Evolutionary conservation across 805 yeast genomes (phyloP).

Genomic region (Metschnikowia vanudenii): DNA sequence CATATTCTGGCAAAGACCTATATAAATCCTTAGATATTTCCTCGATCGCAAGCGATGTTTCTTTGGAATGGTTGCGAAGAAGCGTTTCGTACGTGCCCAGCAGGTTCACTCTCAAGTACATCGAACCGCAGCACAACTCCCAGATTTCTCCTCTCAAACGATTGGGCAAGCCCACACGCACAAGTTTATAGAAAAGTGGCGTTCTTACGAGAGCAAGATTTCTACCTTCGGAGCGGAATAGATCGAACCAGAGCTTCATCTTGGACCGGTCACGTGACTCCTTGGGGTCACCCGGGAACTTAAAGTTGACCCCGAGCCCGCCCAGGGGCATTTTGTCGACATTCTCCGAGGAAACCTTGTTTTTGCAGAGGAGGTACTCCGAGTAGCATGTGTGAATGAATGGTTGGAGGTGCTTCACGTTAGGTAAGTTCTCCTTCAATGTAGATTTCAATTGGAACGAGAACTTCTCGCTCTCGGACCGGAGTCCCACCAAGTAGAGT

Average conservation of each 20-base stretch:
- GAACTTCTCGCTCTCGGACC: conserved; percentile 77
- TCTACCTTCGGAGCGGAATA: conserved; percentile 79
- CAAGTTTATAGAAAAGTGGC: conserved; percentile 74
- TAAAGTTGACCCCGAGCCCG: conserved; percentile 81
- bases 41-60: conserved; percentile 80
- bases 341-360: conserved; percentile 43
- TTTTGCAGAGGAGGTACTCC: conserved; percentile 71
- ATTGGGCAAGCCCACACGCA: conserved; percentile 93
- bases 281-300: conserved; percentile 86
- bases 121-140: conserved; percentile 89
- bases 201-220: conserved; percentile 73
- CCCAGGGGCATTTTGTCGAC: conserved; percentile 63
- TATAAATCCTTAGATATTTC: conserved; percentile 96
- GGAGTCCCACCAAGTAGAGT: conserved; percentile 74
- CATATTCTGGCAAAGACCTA: conserved; percentile 92
- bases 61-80: conserved; percentile 59
- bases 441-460: conserved; percentile 63
- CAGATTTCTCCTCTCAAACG: conserved; percentile 92
- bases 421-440: conserved; percentile 60
- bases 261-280: conserved; percentile 78
- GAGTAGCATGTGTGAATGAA: conserved; percentile 78
- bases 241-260: conserved; percentile 91
- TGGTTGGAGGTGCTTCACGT: conserved; percentile 59
- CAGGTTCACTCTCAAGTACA: conserved; percentile 66
- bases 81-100: conserved; percentile 57